Evolutionary conservation across 371 early-diverging fungal genomes (phyloP).

Genomic region (Zychaea mexicana): DNA sequence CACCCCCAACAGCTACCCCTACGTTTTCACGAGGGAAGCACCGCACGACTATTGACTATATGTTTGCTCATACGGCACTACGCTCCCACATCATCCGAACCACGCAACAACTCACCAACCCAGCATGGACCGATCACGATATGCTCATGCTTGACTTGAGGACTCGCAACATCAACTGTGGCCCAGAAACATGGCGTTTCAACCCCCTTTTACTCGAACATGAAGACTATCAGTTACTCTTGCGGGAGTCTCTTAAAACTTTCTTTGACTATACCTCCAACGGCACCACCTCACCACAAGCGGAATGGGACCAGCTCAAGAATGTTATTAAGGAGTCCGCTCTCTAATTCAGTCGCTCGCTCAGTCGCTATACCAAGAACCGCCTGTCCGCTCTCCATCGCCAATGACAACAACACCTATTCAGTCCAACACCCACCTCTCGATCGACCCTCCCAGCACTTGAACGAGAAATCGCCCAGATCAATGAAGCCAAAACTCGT

Average conservation of each 20-base stretch:
- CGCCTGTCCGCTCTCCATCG: background rate
- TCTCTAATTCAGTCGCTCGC: background rate
- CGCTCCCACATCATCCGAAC: background rate
- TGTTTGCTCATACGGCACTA: background rate
- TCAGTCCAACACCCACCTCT: background rate
- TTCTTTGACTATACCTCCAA: background rate
- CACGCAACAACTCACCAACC: background rate
- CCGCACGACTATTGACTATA: background rate
- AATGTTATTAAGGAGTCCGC: slow-evolving; percentile 1
- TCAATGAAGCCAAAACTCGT: slow-evolving; percentile 5
- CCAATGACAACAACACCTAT: background rate
- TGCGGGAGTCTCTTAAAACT: background rate
- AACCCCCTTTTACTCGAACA: slow-evolving; percentile 1
- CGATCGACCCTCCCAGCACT: no score
- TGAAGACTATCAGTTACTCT: background rate
- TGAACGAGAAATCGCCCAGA: background rate
- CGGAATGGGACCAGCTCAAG: background rate
- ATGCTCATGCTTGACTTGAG: background rate
- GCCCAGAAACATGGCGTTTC: slow-evolving; percentile 18
- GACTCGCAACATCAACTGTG: background rate
- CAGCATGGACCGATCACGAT: slow-evolving; percentile 2
- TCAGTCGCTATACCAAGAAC: background rate
- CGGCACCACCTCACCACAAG: background rate
- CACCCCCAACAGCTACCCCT: background rate
- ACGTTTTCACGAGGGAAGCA: background rate